phyloP scores from a whole-genome alignment of 2,329 filamentous ascomycete genomes.

The Hymenoscyphus fraxineus region DNA sequence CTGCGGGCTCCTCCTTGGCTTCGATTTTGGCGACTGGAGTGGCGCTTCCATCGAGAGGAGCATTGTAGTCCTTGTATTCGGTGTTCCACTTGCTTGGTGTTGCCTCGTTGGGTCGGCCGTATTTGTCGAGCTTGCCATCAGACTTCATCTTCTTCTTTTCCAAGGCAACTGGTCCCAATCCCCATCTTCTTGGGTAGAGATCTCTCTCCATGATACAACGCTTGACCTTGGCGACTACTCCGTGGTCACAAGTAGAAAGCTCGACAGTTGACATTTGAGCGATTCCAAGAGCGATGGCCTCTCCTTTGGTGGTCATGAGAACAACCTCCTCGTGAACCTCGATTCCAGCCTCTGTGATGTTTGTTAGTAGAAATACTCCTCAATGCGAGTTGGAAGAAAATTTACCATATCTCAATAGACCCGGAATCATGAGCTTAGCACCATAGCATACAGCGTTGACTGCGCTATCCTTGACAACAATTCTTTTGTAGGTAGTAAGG shows the following conservation, averaged over 20 bases:
- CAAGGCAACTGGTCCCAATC: constrained; percentile 82
- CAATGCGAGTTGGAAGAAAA: constrained; percentile 18
- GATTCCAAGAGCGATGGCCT: constrained; percentile 94
- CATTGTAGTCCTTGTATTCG: constrained; percentile 87
- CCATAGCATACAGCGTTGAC: constrained; percentile 98
- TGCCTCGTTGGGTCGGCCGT: constrained; percentile 82
- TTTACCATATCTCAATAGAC: constrained; percentile 84
- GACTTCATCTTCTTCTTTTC: constrained; percentile 99
- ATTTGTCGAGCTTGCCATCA: constrained; percentile 97
- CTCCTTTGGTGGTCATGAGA: constrained; percentile 97
- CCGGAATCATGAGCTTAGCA: constrained; percentile 98
- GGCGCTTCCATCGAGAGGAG: constrained; percentile 43
- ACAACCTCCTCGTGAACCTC: constrained; percentile 96
- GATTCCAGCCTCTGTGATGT: constrained; percentile 69
- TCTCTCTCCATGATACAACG: constrained; percentile 99
- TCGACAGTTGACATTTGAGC: constrained; percentile 98
- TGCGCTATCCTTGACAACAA: constrained; percentile 94
- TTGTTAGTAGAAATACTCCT: constrained; percentile 29
- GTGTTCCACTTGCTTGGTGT: constrained; percentile 91
- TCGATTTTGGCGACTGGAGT: constrained; percentile 42
- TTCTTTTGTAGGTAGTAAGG: constrained; percentile 87
- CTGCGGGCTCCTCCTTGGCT: constrained; percentile 38
- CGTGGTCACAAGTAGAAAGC: constrained; percentile 94
- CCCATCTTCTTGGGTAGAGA: constrained; percentile 94
- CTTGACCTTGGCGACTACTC: constrained; percentile 98